Conservation (phyloP, 2,329 filamentous ascomycete species). For the Trichoderma breve region DNA sequence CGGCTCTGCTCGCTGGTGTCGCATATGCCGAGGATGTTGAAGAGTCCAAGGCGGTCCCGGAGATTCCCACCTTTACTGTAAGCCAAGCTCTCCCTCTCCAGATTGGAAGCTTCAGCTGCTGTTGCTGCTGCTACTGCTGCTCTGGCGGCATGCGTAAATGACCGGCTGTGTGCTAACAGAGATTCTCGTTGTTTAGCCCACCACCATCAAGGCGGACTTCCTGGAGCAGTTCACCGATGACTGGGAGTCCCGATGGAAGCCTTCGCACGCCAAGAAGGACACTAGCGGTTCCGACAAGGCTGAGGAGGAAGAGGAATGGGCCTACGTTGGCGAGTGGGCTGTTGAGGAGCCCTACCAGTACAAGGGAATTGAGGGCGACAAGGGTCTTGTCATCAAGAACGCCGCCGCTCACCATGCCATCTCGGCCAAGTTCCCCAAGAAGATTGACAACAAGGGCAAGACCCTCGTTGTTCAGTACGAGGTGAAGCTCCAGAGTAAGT, state of each 20-base stretch:
- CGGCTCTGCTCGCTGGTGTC: constrained; percentile 67
- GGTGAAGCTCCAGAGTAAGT: constrained; percentile 95
- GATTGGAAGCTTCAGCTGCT: neutral
- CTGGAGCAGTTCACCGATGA: constrained; percentile 97
- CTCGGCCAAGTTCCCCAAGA: constrained; percentile 96
- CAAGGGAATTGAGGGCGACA: constrained; percentile 92
- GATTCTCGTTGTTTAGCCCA: constrained; percentile 59
- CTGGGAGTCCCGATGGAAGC: constrained; percentile 92
- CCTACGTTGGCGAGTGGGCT: constrained; percentile 93
- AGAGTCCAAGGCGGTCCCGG: constrained; percentile 58
- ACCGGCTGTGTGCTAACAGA: constrained; percentile 25
- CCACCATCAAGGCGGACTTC: constrained; percentile 86
- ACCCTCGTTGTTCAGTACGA: constrained; percentile 97
- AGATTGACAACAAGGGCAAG: constrained; percentile 96
- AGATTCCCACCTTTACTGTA: constrained; percentile 85
- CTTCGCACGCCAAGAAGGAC: constrained; percentile 95
- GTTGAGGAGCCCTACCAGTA: constrained; percentile 90
- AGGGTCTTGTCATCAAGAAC: constrained; percentile 98
- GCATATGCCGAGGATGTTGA: constrained; percentile 68
- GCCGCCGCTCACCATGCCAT: constrained; percentile 97
- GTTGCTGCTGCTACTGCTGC: neutral
- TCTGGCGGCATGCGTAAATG: neutral
- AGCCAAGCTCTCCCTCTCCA: constrained; percentile 38
- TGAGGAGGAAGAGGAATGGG: constrained; percentile 87
- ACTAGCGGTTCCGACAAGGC: constrained; percentile 62